These are phyloP conservation scores for Castanospermum australe DNA, from an alignment of 306 rosid species.

Conservation along the genomic window DNA sequence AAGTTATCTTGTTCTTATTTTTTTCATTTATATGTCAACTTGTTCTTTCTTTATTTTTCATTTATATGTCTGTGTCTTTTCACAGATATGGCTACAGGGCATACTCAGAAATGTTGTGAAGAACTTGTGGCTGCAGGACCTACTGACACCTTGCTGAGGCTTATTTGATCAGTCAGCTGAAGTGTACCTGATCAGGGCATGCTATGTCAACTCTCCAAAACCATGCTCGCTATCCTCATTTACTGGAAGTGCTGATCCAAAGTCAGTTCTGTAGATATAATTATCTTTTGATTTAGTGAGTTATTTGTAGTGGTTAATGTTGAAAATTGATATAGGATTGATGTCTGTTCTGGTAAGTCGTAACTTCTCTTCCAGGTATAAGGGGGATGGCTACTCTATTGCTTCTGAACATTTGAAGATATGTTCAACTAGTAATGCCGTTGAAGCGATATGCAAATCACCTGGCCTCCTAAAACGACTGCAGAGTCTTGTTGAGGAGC, in stretches of 20 bases:
- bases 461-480: slow-evolving; percentile 55
- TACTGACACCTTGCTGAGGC: slow-evolving; percentile 48
- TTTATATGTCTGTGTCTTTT: neutral
- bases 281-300: slow-evolving; percentile 53
- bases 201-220: slow-evolving; percentile 60
- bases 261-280: slow-evolving; percentile 41
- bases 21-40: neutral
- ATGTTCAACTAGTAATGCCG: slow-evolving; percentile 39
- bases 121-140: slow-evolving; percentile 65
- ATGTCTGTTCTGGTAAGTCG: neutral
- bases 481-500: slow-evolving; percentile 56
- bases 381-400: slow-evolving; percentile 61
- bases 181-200: slow-evolving; percentile 73
- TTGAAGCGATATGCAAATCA: slow-evolving; percentile 46
- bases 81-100: slow-evolving; percentile 57
- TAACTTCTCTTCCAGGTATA: slow-evolving; percentile 45
- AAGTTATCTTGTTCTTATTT: neutral
- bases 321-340: neutral
- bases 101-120: slow-evolving; percentile 69
- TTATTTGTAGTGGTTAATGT: neutral
- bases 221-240: slow-evolving; percentile 56
- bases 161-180: slow-evolving; percentile 58
- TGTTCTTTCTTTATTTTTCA: neutral
- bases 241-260: slow-evolving; percentile 47
- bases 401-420: slow-evolving; percentile 60